Percentiles rank a stretch among this genome's conserved stretches.
These are phyloP conservation scores for Penicillium sp. DNA, from an alignment of 2,329 filamentous ascomycete species.

Conservation along the genomic window DNA sequence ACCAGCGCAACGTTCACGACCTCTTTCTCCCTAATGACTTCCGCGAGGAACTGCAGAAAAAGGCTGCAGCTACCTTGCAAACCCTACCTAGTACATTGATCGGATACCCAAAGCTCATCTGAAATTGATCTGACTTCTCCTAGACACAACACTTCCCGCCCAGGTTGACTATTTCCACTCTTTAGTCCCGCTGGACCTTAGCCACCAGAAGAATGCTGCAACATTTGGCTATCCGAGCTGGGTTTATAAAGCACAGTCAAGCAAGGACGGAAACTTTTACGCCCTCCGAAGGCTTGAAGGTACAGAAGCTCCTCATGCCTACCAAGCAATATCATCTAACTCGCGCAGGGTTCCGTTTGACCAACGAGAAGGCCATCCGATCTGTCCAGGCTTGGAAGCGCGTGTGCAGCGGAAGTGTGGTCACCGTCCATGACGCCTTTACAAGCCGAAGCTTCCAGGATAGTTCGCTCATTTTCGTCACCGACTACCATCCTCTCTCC, in stretches of 20 bases:
- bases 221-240: constrained; percentile 87
- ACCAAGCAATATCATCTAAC: constrained; percentile 3
- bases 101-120: background rate
- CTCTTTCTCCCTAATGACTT: constrained; percentile 87
- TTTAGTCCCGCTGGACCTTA: constrained; percentile 82
- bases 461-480: constrained; percentile 90
- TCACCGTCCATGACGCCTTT: constrained; percentile 86
- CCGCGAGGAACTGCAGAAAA: constrained; percentile 84
- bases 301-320: constrained; percentile 28
- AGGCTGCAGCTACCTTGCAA: constrained; percentile 79
- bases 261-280: constrained; percentile 85
- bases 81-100: constrained; percentile 68
- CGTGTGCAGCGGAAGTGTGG: constrained; percentile 75
- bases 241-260: constrained; percentile 91
- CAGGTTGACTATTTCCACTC: constrained; percentile 86
- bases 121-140: constrained; percentile 7
- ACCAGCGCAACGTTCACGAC: constrained; percentile 83
- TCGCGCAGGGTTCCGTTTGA: constrained; percentile 70
- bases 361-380: constrained; percentile 83
- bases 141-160: constrained; percentile 68
- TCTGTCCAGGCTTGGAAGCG: constrained; percentile 87
- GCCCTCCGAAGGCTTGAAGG: constrained; percentile 82
- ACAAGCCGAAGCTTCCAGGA: constrained; percentile 91
- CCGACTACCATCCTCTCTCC: constrained; percentile 86
- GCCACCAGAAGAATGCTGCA: constrained; percentile 70